Percentiles rank a stretch among this genome's conserved stretches.
Conservation (phyloP, 2,329 filamentous ascomycete genomes). For the Leptographium radiaticola region DNA sequence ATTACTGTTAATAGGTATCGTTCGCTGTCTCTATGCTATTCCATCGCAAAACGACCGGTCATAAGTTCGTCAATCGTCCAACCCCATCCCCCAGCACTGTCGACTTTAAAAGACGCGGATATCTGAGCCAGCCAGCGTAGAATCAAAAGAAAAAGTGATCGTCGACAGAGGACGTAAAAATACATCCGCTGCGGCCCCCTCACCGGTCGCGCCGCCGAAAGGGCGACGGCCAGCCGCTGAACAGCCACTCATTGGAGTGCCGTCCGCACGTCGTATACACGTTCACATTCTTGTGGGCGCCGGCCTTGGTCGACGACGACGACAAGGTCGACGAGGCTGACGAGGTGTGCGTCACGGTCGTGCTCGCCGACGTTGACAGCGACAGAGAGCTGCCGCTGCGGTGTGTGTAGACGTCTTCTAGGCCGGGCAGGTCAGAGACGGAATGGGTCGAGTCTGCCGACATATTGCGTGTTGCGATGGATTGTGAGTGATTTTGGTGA, state of each 20-base stretch:
- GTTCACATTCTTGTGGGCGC: conserved; percentile 10
- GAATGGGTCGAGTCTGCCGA: too few relatives aligned
- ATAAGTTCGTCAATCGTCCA: too few relatives aligned
- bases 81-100: too few relatives aligned
- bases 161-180: too few relatives aligned
- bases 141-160: too few relatives aligned
- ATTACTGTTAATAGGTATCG: too few relatives aligned
- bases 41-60: too few relatives aligned
- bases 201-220: conserved; percentile 4
- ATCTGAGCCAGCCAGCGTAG: too few relatives aligned
- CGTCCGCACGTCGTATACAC: conserved; percentile 15
- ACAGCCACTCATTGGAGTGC: conserved; percentile 15
- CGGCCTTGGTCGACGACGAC: not conserved
- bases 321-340: conserved; percentile 1
- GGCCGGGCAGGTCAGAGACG: not conserved
- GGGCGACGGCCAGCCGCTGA: conserved; percentile 12
- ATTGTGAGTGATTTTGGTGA: too few relatives aligned
- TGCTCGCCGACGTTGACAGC: not conserved
- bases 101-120: too few relatives aligned
- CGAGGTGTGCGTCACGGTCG: not conserved
- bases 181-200: not conserved
- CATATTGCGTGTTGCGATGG: too few relatives aligned
- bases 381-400: not conserved
- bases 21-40: too few relatives aligned
- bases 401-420: not conserved